Percentiles rank a stretch among this genome's conserved stretches.
Conservation (phyloP, 1,139 yeast genomes). For the Eremothecium coryli region DNA sequence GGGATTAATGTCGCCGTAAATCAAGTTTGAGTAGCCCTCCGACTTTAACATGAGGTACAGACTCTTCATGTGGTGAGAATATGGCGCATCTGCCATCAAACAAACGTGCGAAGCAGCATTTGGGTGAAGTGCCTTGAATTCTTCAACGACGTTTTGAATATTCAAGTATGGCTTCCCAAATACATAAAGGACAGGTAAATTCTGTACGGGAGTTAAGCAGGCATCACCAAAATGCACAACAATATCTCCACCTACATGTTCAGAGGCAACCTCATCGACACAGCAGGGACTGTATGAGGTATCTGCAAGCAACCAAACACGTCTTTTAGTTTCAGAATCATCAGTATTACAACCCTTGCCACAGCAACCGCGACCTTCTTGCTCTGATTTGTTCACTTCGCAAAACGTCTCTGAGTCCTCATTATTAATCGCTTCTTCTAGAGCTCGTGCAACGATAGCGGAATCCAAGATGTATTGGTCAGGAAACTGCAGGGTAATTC, state of each 20-base stretch:
- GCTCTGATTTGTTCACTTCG: neutral
- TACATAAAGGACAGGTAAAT: slow-evolving; percentile 64
- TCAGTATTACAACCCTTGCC: neutral
- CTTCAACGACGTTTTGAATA: slow-evolving; percentile 27
- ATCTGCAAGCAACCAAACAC: slow-evolving; percentile 77
- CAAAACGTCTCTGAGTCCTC: slow-evolving; percentile 14
- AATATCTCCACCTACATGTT: slow-evolving; percentile 77
- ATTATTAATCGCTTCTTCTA: slow-evolving; percentile 22
- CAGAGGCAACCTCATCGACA: slow-evolving; percentile 94
- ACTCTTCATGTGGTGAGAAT: slow-evolving; percentile 36
- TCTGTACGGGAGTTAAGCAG: slow-evolving; percentile 70
- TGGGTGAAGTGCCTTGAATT: slow-evolving; percentile 36
- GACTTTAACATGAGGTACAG: slow-evolving; percentile 33
- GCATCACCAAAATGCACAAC: slow-evolving; percentile 95
- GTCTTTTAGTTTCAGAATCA: slow-evolving; percentile 18
- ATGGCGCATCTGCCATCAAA: slow-evolving; percentile 62
- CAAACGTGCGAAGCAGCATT: slow-evolving; percentile 37
- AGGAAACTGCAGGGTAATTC: slow-evolving; percentile 83
- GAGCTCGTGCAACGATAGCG: slow-evolving; percentile 50
- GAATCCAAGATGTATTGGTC: slow-evolving; percentile 73
- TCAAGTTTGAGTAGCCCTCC: slow-evolving; percentile 37
- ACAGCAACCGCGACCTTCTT: slow-evolving; percentile 17
- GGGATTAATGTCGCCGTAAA: slow-evolving; percentile 39
- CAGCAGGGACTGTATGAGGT: slow-evolving; percentile 95
- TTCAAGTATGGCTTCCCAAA: slow-evolving; percentile 60